Percentiles rank a stretch among this genome's conserved stretches.
Evolutionary conservation across 2,329 filamentous ascomycete genomes (phyloP).

Genomic region (Conoideocrella luteorostrata): DNA sequence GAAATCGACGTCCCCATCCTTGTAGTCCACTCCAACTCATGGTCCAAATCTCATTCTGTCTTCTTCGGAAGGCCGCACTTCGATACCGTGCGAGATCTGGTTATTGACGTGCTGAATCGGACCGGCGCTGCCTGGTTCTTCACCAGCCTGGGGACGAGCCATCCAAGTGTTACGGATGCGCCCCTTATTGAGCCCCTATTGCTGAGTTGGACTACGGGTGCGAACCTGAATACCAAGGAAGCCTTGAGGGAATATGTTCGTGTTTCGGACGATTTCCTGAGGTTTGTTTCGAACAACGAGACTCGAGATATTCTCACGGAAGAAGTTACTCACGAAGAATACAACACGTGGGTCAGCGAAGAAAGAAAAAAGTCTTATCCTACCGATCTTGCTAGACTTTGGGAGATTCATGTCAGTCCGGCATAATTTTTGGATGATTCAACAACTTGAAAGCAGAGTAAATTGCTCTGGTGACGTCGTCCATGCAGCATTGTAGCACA

Average conservation of each 20-base stretch:
- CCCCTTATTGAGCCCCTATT: constrained; percentile 57
- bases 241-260: constrained; percentile 56
- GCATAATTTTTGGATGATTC: constrained; percentile 8
- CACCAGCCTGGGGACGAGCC: constrained; percentile 48
- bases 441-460: no score
- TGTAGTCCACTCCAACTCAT: constrained; percentile 58
- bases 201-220: constrained; percentile 55
- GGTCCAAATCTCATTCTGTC: constrained; percentile 49
- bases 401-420: constrained; percentile 37
- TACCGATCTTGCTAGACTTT: constrained; percentile 27
- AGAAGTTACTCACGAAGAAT: constrained; percentile 36
- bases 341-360: constrained; percentile 33
- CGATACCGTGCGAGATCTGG: constrained; percentile 52
- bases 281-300: constrained; percentile 36
- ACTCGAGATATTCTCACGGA: constrained; percentile 43
- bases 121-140: constrained; percentile 46
- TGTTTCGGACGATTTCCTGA: constrained; percentile 50
- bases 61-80: constrained; percentile 62
- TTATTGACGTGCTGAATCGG: constrained; percentile 36
- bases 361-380: constrained; percentile 25
- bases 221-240: constrained; percentile 48
- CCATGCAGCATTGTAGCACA: no score
- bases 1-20: constrained; percentile 53
- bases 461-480: no score
- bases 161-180: constrained; percentile 61